phyloP scores from a whole-genome alignment of 208 protist species.

The Trypanosoma lewisi region DNA sequence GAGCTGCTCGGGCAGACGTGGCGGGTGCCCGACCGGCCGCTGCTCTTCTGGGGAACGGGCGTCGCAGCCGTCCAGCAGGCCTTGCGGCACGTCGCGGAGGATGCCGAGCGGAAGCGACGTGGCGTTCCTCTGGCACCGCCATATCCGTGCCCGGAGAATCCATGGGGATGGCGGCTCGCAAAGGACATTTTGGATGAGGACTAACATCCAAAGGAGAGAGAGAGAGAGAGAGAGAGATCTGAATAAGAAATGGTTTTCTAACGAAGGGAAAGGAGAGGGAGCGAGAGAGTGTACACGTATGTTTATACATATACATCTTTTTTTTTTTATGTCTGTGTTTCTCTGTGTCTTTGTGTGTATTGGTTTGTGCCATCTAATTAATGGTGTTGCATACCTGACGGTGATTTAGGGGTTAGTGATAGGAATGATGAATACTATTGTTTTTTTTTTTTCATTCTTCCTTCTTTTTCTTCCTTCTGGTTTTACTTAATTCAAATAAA shows the following conservation, averaged over 20 bases:
- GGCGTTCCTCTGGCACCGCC: constrained; percentile 62
- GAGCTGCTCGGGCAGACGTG: constrained; percentile 70
- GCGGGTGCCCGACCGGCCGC: constrained; percentile 71
- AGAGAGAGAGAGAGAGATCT: neutral
- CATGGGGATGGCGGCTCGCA: constrained; percentile 80
- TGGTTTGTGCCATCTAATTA: neutral
- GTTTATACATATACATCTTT: neutral
- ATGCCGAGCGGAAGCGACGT: constrained; percentile 55
- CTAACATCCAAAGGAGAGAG: neutral
- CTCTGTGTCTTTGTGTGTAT: neutral
- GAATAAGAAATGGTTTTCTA: neutral
- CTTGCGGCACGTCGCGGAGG: constrained; percentile 76
- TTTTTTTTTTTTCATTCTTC: neutral
- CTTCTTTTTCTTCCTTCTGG: neutral
- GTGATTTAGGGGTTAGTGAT: neutral
- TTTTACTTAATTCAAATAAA: no score
- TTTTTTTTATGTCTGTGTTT: neutral
- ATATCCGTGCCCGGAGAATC: constrained; percentile 83
- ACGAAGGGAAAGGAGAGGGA: neutral
- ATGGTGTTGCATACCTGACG: no score
- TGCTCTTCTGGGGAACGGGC: constrained; percentile 87
- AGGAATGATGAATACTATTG: neutral
- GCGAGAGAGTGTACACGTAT: neutral
- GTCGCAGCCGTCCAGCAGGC: constrained; percentile 77
- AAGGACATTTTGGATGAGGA: constrained; percentile 74